Percentiles rank a stretch among this genome's conserved stretches.
These are phyloP conservation scores for Termitomyces sp. DNA, from an alignment of 768 basidiomycete genomes.

Conservation along the genomic window DNA sequence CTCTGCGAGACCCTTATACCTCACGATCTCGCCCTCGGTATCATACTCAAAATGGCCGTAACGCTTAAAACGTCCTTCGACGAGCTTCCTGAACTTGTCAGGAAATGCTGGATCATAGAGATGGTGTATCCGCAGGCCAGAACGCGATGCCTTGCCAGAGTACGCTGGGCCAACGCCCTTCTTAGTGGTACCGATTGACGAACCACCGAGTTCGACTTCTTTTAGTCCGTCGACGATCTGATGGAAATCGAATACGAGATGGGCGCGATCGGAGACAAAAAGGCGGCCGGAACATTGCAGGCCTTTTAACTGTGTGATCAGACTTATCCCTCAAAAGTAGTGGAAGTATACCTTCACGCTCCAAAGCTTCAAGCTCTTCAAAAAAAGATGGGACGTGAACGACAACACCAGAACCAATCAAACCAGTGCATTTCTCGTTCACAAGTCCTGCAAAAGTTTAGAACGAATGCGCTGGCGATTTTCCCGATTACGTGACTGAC, in stretches of 20 bases:
- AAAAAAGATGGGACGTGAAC: slow-evolving; percentile 96
- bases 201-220: slow-evolving; percentile 93
- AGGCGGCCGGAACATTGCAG: slow-evolving; percentile 80
- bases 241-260: slow-evolving; percentile 98
- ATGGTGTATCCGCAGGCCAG: slow-evolving; percentile 94
- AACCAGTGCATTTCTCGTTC: slow-evolving; percentile 77
- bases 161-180: slow-evolving; percentile 98
- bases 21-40: slow-evolving; percentile 90
- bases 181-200: slow-evolving; percentile 97
- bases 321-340: background rate
- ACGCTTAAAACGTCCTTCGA: slow-evolving; percentile 96
- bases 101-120: slow-evolving; percentile 89
- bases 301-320: slow-evolving; percentile 41
- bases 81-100: slow-evolving; percentile 88
- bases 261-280: slow-evolving; percentile 93
- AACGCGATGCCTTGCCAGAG: slow-evolving; percentile 94
- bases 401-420: slow-evolving; percentile 96
- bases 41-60: slow-evolving; percentile 99
- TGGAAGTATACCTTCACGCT: slow-evolving; percentile 64
- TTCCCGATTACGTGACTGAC: slow-evolving; percentile 30
- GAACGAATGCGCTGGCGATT: slow-evolving; percentile 7
- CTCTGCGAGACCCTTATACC: slow-evolving; percentile 87
- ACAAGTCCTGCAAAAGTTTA: slow-evolving; percentile 57
- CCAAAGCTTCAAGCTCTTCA: slow-evolving; percentile 80
- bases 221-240: slow-evolving; percentile 99